Evolutionary conservation across 108 stramenopile species (phyloP), one percentile per base, ranked within the genome.

Genomic region (Cyclotella distinguenda): DNA sequence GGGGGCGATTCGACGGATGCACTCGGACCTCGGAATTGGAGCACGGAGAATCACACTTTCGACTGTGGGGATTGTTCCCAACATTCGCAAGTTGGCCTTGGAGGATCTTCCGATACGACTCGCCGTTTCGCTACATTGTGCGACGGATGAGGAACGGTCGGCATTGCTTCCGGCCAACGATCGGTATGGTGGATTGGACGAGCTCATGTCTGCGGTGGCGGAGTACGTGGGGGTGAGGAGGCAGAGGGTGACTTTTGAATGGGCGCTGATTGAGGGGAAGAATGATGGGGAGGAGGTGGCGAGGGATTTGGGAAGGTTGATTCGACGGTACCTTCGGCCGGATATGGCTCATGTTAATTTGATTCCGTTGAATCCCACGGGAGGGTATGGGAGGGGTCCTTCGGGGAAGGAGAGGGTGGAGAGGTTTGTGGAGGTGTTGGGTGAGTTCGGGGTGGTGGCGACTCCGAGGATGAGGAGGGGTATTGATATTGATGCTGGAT

Each of bases 401-500:
- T 74, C 80, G 5, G 77, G 72, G 1, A 68, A 81, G 30, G 34
- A 61, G 27, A 76, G 71, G 38, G 92, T 94, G 56, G 62, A 87
- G 26, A 76, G 69, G 15, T 94, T 96, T 80, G 76, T 82, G 4
- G 60, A 71, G 10, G 85, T 86, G 27, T 56, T 95, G 58, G 73
- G 77, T 21, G 80, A 86, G 27, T 92, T 84, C 66, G 76, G 89
- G 0, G 69, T 95, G 19, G 47, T 78, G 33, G 81, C 85, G 28
- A 95, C 95, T n/a, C 85, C 88, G 5, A 80, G 96, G 36, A 94
- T 96, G 54, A 84, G 97, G 53, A 75, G 97, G n/a, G 97, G 97
- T 13, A 96, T 98, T 64, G 97, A 98, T 80, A 97, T 98, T 60
- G 85, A 97, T 68, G 97, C 97, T 32, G 97, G 97, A 23, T 98